A percentile compares a stretch with the other conserved stretches of the same genome.
These are phyloP conservation scores for Panellus pusillus DNA, from an alignment of 768 basidiomycete genomes.

Conservation along the genomic window DNA sequence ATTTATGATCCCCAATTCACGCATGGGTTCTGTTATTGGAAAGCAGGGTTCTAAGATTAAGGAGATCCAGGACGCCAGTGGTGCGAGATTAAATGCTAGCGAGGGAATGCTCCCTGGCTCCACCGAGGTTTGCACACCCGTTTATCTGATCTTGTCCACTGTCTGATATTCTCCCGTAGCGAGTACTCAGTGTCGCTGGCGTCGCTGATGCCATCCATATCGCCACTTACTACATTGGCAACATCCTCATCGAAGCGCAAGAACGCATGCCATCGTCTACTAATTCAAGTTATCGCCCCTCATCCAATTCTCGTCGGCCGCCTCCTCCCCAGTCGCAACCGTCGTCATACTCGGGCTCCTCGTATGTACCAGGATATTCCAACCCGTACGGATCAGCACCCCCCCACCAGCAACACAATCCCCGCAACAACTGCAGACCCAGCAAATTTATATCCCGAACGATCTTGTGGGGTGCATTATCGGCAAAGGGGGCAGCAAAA, in stretches of 20 bases:
- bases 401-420: constrained; percentile 46
- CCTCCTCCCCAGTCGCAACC: constrained; percentile 24
- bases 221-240: constrained; percentile 98
- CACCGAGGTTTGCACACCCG: constrained; percentile 74
- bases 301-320: constrained; percentile 51
- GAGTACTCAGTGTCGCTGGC: constrained; percentile 95
- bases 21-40: constrained; percentile 99
- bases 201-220: constrained; percentile 99
- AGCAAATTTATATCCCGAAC: constrained; percentile 98
- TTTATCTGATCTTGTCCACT: constrained; percentile 3
- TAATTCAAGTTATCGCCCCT: constrained; percentile 68
- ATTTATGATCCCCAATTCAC: constrained; percentile 98
- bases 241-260: constrained; percentile 92
- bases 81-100: constrained; percentile 92
- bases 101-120: constrained; percentile 99
- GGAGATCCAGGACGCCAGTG: constrained; percentile 98
- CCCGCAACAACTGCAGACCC: constrained; percentile 85
- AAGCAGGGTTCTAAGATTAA: constrained; percentile 98
- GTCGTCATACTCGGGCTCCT: constrained; percentile 47
- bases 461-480: constrained; percentile 97
- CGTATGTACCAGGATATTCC: constrained; percentile 70
- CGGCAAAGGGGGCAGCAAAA: constrained; percentile 97
- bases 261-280: constrained; percentile 75
- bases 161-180: constrained; percentile 47
- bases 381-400: constrained; percentile 44